Conservation (phyloP, 1,284 basidiomycete species). For the Boletus calvinii region DNA sequence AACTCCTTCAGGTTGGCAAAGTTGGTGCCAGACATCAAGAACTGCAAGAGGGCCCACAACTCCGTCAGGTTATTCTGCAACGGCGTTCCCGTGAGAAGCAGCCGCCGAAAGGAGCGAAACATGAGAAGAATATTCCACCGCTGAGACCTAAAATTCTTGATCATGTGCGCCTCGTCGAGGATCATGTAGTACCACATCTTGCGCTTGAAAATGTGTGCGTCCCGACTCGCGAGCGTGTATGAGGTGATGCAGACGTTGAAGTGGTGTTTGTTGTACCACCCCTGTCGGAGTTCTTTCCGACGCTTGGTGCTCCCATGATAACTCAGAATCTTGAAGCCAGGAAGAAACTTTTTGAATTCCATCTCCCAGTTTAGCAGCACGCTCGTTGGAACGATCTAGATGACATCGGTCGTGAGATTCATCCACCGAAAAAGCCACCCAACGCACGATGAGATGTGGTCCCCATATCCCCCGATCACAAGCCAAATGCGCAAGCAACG, state of each 20-base stretch:
- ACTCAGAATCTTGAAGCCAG: conserved; percentile 88
- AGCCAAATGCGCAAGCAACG: conserved; percentile 89
- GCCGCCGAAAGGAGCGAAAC: conserved; percentile 86
- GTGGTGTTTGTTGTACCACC: conserved; percentile 90
- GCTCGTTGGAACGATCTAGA: conserved; percentile 86
- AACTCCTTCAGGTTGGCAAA: conserved; percentile 96
- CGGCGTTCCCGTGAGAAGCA: conserved; percentile 91
- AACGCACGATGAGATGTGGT: conserved; percentile 82
- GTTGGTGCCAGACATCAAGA: conserved; percentile 91
- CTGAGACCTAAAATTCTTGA: conserved; percentile 97
- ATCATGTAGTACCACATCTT: conserved; percentile 98
- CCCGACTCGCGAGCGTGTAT: conserved; percentile 90
- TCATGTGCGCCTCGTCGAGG: conserved; percentile 96
- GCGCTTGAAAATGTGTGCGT: conserved; percentile 92
- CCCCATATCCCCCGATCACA: conserved; percentile 97
- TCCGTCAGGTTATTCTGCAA: conserved; percentile 96
- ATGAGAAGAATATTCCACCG: conserved; percentile 95
- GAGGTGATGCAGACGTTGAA: conserved; percentile 98
- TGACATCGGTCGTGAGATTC: not conserved
- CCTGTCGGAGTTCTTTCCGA: conserved; percentile 89
- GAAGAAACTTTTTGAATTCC: conserved; percentile 98
- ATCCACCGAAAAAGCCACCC: not conserved
- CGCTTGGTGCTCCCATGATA: conserved; percentile 93
- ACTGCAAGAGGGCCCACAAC: conserved; percentile 93
- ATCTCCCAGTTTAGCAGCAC: conserved; percentile 98